Conservation (phyloP, 495 filamentous ascomycete genomes). For the Penicillium antarcticum region DNA sequence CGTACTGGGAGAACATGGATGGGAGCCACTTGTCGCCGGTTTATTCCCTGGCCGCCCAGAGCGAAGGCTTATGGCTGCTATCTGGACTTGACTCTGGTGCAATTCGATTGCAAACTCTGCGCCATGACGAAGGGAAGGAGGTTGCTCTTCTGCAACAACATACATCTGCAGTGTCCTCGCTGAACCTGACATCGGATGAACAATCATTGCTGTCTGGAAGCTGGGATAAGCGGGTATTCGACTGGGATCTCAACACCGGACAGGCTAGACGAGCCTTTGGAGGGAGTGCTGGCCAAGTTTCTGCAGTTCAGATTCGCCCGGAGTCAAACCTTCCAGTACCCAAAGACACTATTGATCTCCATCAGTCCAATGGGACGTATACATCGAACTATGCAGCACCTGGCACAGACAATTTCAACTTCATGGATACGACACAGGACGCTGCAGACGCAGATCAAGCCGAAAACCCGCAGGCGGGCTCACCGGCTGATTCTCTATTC, state of each 20-base stretch:
- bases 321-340: constrained; percentile 71
- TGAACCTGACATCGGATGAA: constrained; percentile 81
- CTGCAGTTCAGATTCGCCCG: constrained; percentile 82
- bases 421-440: constrained; percentile 46
- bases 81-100: constrained; percentile 85
- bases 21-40: constrained; percentile 68
- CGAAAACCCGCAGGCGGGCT: constrained; percentile 50
- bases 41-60: constrained; percentile 89
- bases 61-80: constrained; percentile 84
- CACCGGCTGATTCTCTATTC: constrained; percentile 69
- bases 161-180: constrained; percentile 85
- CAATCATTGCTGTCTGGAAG: constrained; percentile 85
- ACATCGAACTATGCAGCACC: constrained; percentile 55
- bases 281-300: constrained; percentile 79
- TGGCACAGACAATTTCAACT: constrained; percentile 33
- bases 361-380: constrained; percentile 62
- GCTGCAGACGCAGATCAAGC: constrained; percentile 31
- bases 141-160: constrained; percentile 79
- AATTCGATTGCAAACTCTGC: constrained; percentile 91
- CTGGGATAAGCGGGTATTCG: constrained; percentile 91
- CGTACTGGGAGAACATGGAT: constrained; percentile 92
- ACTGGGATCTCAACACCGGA: constrained; percentile 95
- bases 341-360: constrained; percentile 58
- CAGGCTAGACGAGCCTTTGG: constrained; percentile 70
- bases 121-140: constrained; percentile 90